phyloP scores from a whole-genome alignment of 1,139 yeast genomes.

The Debaryomyces sp. region DNA sequence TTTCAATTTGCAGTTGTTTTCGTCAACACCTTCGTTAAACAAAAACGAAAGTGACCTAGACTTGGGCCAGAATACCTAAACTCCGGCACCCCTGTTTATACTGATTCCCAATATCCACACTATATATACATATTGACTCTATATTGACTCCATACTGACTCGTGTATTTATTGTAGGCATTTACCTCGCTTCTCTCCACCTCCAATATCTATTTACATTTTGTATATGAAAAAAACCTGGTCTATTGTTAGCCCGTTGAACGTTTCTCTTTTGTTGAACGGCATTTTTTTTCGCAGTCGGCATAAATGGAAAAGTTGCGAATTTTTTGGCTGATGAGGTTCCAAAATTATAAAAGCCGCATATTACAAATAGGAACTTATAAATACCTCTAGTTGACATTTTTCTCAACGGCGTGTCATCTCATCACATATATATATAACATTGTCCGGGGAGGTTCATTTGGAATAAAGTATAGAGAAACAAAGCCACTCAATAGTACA shows the following conservation, averaged over 20 bases:
- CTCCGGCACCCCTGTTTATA: not conserved
- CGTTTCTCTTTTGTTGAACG: slow-evolving; percentile 1
- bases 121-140: not conserved
- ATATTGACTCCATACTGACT: slow-evolving; percentile 2
- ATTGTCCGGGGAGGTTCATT: not conserved
- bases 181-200: not conserved
- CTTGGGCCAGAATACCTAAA: not conserved
- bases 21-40: slow-evolving; percentile 1
- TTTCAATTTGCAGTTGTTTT: slow-evolving; percentile 5
- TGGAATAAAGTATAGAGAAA: not conserved
- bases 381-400: not conserved
- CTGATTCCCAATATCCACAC: not conserved
- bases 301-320: slow-evolving; percentile 5
- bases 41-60: slow-evolving; percentile 3
- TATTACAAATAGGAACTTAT: slow-evolving; percentile 1
- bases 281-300: slow-evolving; percentile 6
- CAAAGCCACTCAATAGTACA: not conserved
- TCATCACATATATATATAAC: not conserved
- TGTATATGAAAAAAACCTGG: not conserved
- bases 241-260: not conserved
- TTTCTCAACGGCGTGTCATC: not conserved
- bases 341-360: slow-evolving; percentile 1
- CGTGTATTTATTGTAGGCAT: not conserved
- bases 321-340: slow-evolving; percentile 5
- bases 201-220: not conserved